Base-by-base conservation (phyloP, 2,329 filamentous ascomycete species). In the Colletotrichum destructivum region DNA sequence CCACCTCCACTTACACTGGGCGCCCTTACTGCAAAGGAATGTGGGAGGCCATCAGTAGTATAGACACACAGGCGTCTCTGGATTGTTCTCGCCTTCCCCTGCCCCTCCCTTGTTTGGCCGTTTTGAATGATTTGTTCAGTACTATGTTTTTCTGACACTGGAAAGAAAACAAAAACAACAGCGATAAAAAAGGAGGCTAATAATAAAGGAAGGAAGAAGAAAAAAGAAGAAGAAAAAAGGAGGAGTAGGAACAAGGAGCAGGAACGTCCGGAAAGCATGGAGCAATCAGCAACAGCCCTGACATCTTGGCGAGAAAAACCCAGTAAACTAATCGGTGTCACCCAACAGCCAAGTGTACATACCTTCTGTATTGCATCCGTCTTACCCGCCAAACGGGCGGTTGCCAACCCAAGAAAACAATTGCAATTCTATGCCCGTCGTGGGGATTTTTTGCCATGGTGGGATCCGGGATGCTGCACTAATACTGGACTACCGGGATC, bases 301-400 rank as follows among this genome's bases (percentile, higher is more conserved):
- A 51, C 23, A 54, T 69, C 66, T 71, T 71, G 69, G 69, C 59
- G 55, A 64, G 59, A 57, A 54, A 68, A 57, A 16, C 63, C 40
- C 42, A 26, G 67, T 51, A 31, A 31, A 3, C 4, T 47, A 8
- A 7, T 5, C 15, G 11, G 16, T 40, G 35, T 11, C 35, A 38
- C 35, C 35, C 35, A 11, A 40, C 54, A 16, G 54, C 54, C 18
- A 40, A 40, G 54, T 40, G 35, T 55, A 38, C 52, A 18, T 13
- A 26, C 13, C 26, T 47, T 11, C 8, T 35, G 35, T 38, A 38
- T 38, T 38, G 35, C 8, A 38, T 38, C 35, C 35, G 35, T 38
- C 11, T 38, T 38, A 38, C 35, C 42, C 7, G 42, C 42, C 47
- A 52, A 65, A 31, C 35, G 35, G 35, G 35, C 35, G 35, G 35